Conservation (phyloP, 1,284 basidiomycete genomes). For the Hymenochaete sp. region DNA sequence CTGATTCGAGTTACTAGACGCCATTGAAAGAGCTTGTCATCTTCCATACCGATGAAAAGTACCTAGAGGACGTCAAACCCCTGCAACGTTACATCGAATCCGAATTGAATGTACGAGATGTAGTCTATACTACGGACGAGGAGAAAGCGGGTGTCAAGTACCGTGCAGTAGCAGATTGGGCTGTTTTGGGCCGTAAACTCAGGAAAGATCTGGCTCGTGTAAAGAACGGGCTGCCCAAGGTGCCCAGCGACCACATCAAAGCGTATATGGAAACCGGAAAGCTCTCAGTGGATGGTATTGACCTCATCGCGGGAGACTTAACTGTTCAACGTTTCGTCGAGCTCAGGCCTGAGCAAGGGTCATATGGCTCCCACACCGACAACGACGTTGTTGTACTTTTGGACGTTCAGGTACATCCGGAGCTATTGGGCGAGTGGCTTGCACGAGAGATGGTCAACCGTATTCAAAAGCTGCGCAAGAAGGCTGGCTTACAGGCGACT, state of each 20-base stretch:
- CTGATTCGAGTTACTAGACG: constrained; percentile 43
- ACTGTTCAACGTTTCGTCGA: constrained; percentile 89
- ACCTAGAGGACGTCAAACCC: constrained; percentile 79
- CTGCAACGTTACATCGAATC: constrained; percentile 88
- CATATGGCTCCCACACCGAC: constrained; percentile 82
- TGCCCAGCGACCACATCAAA: constrained; percentile 82
- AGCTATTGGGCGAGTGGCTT: constrained; percentile 83
- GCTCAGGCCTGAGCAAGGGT: constrained; percentile 48
- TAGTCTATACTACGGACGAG: constrained; percentile 89
- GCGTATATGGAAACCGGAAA: constrained; percentile 69
- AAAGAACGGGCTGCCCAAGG: constrained; percentile 76
- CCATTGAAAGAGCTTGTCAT: constrained; percentile 91
- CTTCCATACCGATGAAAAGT: constrained; percentile 85
- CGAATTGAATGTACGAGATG: constrained; percentile 91
- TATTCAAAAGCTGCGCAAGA: constrained; percentile 93
- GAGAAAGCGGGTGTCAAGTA: constrained; percentile 82
- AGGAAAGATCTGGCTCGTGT: constrained; percentile 90
- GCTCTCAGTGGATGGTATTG: constrained; percentile 84
- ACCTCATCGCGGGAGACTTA: constrained; percentile 84
- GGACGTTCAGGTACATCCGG: constrained; percentile 81
- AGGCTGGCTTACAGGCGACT: constrained; percentile 88
- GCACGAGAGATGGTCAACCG: constrained; percentile 90
- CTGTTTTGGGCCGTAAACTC: constrained; percentile 88
- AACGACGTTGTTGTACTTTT: constrained; percentile 92
- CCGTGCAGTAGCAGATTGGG: constrained; percentile 91